phyloP scores from a whole-genome alignment of 2,329 filamentous ascomycete genomes.

The Sclerotinia spermophila region DNA sequence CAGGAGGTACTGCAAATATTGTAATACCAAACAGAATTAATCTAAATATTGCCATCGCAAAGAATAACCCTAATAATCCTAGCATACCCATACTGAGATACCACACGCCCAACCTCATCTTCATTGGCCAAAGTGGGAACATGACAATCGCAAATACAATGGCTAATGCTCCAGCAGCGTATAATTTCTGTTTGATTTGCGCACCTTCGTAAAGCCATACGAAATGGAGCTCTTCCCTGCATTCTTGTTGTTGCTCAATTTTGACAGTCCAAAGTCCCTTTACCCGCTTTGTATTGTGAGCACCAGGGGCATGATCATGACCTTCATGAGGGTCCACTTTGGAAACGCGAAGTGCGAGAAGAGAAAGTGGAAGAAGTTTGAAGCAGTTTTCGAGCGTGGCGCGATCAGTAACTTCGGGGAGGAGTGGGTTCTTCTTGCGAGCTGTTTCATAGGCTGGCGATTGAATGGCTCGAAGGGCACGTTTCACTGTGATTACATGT shows the following conservation, averaged over 20 bases:
- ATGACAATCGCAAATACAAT: conserved; percentile 85
- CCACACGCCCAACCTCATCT: conserved; percentile 90
- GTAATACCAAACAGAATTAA: conserved; percentile 87
- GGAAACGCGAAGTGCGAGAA: conserved; percentile 84
- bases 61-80: conserved; percentile 86
- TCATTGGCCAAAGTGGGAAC: conserved; percentile 93
- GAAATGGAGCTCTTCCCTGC: conserved; percentile 83
- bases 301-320: conserved; percentile 60
- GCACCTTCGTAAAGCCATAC: conserved; percentile 94
- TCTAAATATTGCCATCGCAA: conserved; percentile 95
- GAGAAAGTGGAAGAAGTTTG: conserved; percentile 89
- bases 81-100: conserved; percentile 94
- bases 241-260: conserved; percentile 95
- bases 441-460: conserved; percentile 89
- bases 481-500: conserved; percentile 66
- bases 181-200: conserved; percentile 90
- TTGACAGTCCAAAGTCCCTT: conserved; percentile 96
- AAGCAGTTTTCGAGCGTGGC: conserved; percentile 88
- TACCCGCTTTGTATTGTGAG: conserved; percentile 77
- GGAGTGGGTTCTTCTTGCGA: conserved; percentile 79
- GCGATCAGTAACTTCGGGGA: conserved; percentile 84
- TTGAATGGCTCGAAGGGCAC: conserved; percentile 84
- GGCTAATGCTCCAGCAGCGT: conserved; percentile 77
- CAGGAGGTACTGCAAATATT: conserved; percentile 77
- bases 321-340: conserved; percentile 77